Conservation (phyloP, 179 eudicot species). For the Spergularia azorica region DNA sequence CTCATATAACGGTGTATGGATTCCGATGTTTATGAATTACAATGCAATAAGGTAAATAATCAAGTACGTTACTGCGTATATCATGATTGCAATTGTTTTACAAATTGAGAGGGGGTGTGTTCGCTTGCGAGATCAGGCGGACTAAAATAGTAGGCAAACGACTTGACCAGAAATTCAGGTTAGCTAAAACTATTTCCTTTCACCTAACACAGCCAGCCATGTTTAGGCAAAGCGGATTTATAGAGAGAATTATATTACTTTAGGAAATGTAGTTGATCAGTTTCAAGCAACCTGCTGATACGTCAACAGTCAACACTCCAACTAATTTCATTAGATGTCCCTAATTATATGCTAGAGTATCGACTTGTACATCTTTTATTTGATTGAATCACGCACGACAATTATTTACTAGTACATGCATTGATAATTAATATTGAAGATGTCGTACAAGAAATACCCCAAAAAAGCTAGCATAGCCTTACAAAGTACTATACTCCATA, state of each 20-base stretch:
- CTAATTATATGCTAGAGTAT: not conserved
- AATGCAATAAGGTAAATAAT: too few relatives aligned
- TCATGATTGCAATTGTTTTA: too few relatives aligned
- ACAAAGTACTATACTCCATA: too few relatives aligned
- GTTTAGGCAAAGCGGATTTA: too few relatives aligned
- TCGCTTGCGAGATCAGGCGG: not conserved
- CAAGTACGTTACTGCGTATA: too few relatives aligned
- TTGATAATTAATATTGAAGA: not conserved
- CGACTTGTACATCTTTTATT: not conserved
- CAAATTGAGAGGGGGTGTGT: too few relatives aligned
- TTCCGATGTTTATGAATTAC: too few relatives aligned
- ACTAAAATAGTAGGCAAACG: slow-evolving; percentile 25
- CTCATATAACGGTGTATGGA: too few relatives aligned
- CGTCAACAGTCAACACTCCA: not conserved
- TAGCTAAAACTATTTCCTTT: not conserved
- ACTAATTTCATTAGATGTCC: not conserved
- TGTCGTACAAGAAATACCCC: not conserved
- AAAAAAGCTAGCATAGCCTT: not conserved
- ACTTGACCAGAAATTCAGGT: not conserved
- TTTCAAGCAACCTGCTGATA: slow-evolving; percentile 21
- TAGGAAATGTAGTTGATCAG: slow-evolving; percentile 42
- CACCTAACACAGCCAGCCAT: too few relatives aligned
- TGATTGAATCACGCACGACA: not conserved
- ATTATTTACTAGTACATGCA: too few relatives aligned
- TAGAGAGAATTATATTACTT: slow-evolving; percentile 7